A percentile compares a stretch with the other conserved stretches of the same genome.
phyloP scores from a whole-genome alignment of 208 protist genomes.

The Wallacemonas sp. region DNA sequence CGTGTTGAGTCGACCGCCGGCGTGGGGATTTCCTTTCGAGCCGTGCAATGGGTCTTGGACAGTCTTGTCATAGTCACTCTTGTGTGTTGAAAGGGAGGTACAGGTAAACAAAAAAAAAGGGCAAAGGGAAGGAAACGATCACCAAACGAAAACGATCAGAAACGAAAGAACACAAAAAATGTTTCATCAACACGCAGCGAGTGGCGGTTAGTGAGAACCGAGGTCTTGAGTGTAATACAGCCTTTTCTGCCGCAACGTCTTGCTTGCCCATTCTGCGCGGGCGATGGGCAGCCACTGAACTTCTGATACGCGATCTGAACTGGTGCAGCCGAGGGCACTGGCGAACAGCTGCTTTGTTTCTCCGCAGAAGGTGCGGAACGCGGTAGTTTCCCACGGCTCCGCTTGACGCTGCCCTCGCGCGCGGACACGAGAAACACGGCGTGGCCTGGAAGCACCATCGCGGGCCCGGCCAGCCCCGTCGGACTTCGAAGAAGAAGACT shows the following conservation, averaged over 20 bases:
- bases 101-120: not conserved
- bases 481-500: no score
- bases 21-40: no score
- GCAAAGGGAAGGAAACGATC: not conserved
- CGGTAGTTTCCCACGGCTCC: not conserved
- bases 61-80: no score
- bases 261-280: constrained; percentile 62
- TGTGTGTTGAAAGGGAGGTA: not conserved
- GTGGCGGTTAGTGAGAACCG: no score
- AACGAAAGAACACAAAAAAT: no score
- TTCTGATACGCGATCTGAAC: constrained; percentile 10
- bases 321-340: not conserved
- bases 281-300: constrained; percentile 66
- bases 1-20: no score
- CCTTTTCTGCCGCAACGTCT: constrained; percentile 56
- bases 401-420: not conserved
- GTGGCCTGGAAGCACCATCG: not conserved
- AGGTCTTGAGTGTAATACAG: constrained; percentile 15
- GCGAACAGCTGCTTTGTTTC: not conserved
- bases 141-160: no score
- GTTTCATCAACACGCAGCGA: no score
- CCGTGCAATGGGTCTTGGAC: no score
- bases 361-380: not conserved
- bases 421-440: constrained; percentile 4
- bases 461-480: no score